phyloP scores from a whole-genome alignment of 805 yeast species.

The Blastobotrys parvus region DNA sequence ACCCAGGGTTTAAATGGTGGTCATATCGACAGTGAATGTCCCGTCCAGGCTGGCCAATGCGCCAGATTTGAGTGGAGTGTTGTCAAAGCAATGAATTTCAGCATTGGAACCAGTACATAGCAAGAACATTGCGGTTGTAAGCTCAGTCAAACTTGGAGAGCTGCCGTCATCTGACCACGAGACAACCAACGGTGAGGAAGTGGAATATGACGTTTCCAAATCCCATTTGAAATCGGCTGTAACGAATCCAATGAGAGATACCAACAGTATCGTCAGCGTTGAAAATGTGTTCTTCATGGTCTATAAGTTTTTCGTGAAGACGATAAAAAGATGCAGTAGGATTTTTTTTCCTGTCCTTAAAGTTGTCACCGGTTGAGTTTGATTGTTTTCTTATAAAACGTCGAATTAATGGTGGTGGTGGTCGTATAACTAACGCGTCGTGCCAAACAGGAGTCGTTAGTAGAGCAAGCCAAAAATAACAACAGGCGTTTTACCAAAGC shows the following conservation, averaged over 20 bases:
- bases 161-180: constrained; percentile 52
- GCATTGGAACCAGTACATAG: constrained; percentile 63
- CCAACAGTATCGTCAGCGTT: background rate
- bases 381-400: too few species aligned
- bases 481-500: too few species aligned
- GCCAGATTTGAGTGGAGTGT: constrained; percentile 23
- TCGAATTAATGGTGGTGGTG: too few species aligned
- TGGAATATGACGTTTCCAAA: constrained; percentile 28
- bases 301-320: too few species aligned
- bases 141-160: constrained; percentile 38
- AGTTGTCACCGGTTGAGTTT: too few species aligned
- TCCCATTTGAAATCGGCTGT: constrained; percentile 41
- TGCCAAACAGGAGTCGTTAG: too few species aligned
- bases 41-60: constrained; percentile 26
- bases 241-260: constrained; percentile 11
- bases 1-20: constrained; percentile 37
- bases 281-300: background rate
- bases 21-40: constrained; percentile 25
- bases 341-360: too few species aligned
- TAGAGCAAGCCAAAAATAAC: too few species aligned
- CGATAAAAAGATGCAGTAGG: too few species aligned
- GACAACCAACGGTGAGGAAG: constrained; percentile 29
- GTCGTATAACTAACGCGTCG: too few species aligned
- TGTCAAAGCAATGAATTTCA: constrained; percentile 35
- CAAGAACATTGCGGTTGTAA: constrained; percentile 40